Percentiles rank a stretch among this genome's conserved stretches.
Conservation (phyloP, 1,139 yeast genomes). For the Barnettozyma hawaiiensis region DNA sequence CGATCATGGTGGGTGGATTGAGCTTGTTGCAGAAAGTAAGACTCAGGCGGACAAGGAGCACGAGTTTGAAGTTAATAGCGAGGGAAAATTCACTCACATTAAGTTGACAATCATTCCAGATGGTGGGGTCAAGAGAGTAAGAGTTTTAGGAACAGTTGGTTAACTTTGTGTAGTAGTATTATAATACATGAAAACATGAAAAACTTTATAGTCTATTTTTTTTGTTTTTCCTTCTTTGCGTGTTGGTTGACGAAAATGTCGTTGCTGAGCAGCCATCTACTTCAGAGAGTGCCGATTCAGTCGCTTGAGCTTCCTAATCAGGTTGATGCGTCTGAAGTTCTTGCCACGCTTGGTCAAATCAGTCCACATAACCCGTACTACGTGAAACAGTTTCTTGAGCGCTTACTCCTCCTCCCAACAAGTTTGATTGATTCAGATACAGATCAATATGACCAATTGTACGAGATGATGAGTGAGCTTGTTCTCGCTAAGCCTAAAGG, state of each 20-base stretch:
- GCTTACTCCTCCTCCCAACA: slow-evolving; percentile 30
- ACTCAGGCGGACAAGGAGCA: slow-evolving; percentile 83
- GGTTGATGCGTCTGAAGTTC: slow-evolving; percentile 23
- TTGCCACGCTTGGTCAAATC: slow-evolving; percentile 23
- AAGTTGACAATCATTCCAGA: slow-evolving; percentile 84
- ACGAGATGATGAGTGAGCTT: slow-evolving; percentile 32
- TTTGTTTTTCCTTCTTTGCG: too few relatives aligned
- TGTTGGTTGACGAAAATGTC: too few relatives aligned
- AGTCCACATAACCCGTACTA: slow-evolving; percentile 43
- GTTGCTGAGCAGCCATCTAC: slow-evolving; percentile 21
- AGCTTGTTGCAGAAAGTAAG: slow-evolving; percentile 60
- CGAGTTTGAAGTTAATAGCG: slow-evolving; percentile 32
- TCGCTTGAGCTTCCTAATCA: slow-evolving; percentile 12
- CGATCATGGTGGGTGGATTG: slow-evolving; percentile 50
- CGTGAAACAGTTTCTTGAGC: slow-evolving; percentile 37
- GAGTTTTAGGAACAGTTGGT: slow-evolving; percentile 66
- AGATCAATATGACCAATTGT: slow-evolving; percentile 51
- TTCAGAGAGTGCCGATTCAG: slow-evolving; percentile 30
- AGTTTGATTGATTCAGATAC: slow-evolving; percentile 11
- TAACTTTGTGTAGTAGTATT: too few relatives aligned
- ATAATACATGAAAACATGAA: not conserved
- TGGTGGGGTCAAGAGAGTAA: slow-evolving; percentile 88
- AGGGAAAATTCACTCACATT: slow-evolving; percentile 51
- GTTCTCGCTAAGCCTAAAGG: slow-evolving; percentile 36
- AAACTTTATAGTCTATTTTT: too few relatives aligned